phyloP scores from a whole-genome alignment of 2,329 filamentous ascomycete genomes.

The Fusarium compactum region DNA sequence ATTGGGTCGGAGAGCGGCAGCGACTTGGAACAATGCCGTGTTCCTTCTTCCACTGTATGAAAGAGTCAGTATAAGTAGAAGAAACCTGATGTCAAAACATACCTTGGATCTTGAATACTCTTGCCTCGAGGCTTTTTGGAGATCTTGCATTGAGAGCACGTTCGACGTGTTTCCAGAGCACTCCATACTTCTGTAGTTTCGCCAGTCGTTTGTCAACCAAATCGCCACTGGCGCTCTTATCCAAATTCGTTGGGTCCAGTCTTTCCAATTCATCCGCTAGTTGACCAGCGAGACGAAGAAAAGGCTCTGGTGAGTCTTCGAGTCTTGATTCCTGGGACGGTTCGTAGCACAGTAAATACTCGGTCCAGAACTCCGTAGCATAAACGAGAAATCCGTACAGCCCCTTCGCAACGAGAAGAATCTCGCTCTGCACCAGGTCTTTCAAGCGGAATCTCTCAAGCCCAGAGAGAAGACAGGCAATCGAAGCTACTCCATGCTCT shows the following conservation, averaged over 20 bases:
- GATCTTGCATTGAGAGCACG: conserved; percentile 13
- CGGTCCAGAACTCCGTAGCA: conserved; percentile 28
- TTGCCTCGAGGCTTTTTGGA: background rate
- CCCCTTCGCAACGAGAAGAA: conserved; percentile 9
- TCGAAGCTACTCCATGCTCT: conserved; percentile 6
- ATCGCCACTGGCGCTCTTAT: rapidly evolving
- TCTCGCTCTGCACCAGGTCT: background rate
- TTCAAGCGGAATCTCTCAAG: background rate
- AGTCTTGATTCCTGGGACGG: rapidly evolving
- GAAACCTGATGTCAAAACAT: background rate
- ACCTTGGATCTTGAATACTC: background rate
- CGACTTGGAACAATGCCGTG: rapidly evolving
- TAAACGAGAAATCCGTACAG: conserved; percentile 29
- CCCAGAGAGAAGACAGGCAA: conserved; percentile 28
- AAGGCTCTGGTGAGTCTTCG: rapidly evolving
- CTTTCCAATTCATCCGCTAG: background rate
- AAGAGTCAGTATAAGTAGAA: background rate
- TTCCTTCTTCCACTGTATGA: background rate
- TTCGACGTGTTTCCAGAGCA: background rate
- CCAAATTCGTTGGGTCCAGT: rapidly evolving
- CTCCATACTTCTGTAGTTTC: background rate
- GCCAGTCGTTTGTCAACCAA: background rate
- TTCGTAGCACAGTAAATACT: conserved; percentile 3
- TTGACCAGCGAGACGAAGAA: background rate
- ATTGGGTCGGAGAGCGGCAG: background rate